These are phyloP conservation scores for Huntiella bhutanensis DNA, from an alignment of 2,329 filamentous ascomycete species.

Conservation along the genomic window DNA sequence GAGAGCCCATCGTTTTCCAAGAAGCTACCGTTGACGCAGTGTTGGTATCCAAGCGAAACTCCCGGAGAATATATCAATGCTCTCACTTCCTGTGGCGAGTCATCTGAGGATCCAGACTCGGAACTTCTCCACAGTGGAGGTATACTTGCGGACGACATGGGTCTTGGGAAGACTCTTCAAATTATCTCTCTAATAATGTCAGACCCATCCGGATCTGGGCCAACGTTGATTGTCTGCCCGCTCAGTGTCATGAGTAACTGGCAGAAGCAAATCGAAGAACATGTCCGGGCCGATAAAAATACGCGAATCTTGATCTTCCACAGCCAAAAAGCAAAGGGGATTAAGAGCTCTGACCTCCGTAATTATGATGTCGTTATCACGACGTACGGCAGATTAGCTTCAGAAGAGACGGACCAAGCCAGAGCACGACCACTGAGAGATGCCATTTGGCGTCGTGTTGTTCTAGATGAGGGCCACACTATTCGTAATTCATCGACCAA, in stretches of 20 bases:
- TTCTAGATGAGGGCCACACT: constrained; percentile 67
- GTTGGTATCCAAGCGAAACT: too few species aligned
- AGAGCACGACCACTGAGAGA: constrained; percentile 19
- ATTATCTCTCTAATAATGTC: constrained; percentile 60
- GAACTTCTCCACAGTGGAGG: constrained; percentile 34
- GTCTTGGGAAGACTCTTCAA: constrained; percentile 74
- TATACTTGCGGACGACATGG: constrained; percentile 85
- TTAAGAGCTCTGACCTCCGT: constrained; percentile 37
- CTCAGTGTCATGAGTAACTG: constrained; percentile 83
- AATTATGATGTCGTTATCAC: constrained; percentile 64
- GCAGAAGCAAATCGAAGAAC: constrained; percentile 57
- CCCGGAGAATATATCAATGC: too few species aligned
- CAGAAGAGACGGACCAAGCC: constrained; percentile 36
- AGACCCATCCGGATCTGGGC: constrained; percentile 27
- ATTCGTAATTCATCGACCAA: constrained; percentile 65
- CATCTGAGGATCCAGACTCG: too few species aligned
- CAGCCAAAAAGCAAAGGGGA: constrained; percentile 22
- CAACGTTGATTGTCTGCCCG: constrained; percentile 65
- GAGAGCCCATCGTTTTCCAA: constrained; percentile 50
- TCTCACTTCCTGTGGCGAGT: too few species aligned
- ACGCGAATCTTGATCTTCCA: constrained; percentile 60
- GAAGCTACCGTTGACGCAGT: too few species aligned
- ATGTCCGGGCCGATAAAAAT: constrained; percentile 43
- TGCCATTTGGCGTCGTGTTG: constrained; percentile 56
- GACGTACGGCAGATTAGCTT: constrained; percentile 59